These are phyloP conservation scores for Logfia minima DNA, from an alignment of 129 eudicot genomes.

Conservation along the genomic window DNA sequence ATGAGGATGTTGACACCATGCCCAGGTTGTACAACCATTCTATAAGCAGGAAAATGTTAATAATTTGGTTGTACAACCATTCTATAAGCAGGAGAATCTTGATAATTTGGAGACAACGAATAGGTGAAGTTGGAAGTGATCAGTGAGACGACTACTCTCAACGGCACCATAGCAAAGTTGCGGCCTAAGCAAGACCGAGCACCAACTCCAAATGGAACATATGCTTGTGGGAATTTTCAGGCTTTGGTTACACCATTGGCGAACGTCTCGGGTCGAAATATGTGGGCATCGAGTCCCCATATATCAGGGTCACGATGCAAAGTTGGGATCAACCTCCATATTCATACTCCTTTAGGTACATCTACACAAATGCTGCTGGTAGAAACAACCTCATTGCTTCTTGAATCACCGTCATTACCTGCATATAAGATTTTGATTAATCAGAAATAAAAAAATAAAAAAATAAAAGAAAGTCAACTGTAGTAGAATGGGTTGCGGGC, in stretches of 20 bases:
- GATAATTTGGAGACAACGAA: constrained; percentile 64
- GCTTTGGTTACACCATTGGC: constrained; percentile 63
- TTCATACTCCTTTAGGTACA: constrained; percentile 84
- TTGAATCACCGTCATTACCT: constrained; percentile 91
- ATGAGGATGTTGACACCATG: constrained; percentile 69
- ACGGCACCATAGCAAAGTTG: constrained; percentile 68
- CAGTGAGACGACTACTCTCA: constrained; percentile 59
- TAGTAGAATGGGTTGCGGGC: no score
- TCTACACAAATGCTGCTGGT: constrained; percentile 82
- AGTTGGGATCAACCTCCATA: constrained; percentile 90
- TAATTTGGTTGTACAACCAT: constrained; percentile 68
- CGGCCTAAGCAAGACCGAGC: constrained; percentile 73
- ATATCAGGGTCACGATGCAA: constrained; percentile 71
- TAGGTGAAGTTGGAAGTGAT: constrained; percentile 62
- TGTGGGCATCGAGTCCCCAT: constrained; percentile 76
- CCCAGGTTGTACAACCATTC: constrained; percentile 64
- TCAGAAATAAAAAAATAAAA: no score
- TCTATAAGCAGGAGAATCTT: constrained; percentile 39
- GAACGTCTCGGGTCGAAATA: constrained; percentile 75
- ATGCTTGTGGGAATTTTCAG: constrained; percentile 77
- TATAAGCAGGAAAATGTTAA: constrained; percentile 42
- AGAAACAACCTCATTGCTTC: constrained; percentile 80
- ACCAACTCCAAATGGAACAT: constrained; percentile 80
- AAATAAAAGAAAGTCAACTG: no score
- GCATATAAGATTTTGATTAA: not conserved